These are phyloP conservation scores for Citrus australasica DNA, from an alignment of 345 rosid species.

Conservation along the genomic window DNA sequence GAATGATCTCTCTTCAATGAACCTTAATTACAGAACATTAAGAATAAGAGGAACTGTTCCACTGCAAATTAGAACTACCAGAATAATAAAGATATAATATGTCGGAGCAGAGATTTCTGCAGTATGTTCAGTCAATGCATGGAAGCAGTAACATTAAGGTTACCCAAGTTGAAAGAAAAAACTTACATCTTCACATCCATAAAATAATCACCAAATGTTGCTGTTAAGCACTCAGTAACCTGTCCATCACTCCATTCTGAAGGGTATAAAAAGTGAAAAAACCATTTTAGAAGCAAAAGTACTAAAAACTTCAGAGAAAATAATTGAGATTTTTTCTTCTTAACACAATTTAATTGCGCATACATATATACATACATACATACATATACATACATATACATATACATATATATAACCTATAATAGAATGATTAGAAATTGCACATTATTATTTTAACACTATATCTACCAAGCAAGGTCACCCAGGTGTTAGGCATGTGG, in stretches of 20 bases:
- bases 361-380: too few species aligned
- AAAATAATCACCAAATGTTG: slow-evolving; percentile 95
- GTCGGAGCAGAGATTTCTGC: background rate
- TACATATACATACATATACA: background rate
- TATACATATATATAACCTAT: background rate
- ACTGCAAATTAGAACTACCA: background rate
- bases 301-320: background rate
- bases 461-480: background rate
- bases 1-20: slow-evolving; percentile 92
- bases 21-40: slow-evolving; percentile 49
- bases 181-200: slow-evolving; percentile 94
- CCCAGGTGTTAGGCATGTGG: background rate
- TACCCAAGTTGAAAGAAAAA: slow-evolving; percentile 9
- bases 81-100: background rate
- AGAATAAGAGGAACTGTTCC: slow-evolving; percentile 7
- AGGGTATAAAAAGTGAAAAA: slow-evolving; percentile 26
- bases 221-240: slow-evolving; percentile 89
- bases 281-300: slow-evolving; percentile 14
- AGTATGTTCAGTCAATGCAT: background rate
- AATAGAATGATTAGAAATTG: background rate
- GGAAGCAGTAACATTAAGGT: background rate
- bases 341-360: background rate
- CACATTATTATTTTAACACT: background rate
- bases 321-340: background rate
- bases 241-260: slow-evolving; percentile 97